Evolutionary conservation across 768 basidiomycete species (phyloP).

Genomic region (Crassisporium funariophilum): DNA sequence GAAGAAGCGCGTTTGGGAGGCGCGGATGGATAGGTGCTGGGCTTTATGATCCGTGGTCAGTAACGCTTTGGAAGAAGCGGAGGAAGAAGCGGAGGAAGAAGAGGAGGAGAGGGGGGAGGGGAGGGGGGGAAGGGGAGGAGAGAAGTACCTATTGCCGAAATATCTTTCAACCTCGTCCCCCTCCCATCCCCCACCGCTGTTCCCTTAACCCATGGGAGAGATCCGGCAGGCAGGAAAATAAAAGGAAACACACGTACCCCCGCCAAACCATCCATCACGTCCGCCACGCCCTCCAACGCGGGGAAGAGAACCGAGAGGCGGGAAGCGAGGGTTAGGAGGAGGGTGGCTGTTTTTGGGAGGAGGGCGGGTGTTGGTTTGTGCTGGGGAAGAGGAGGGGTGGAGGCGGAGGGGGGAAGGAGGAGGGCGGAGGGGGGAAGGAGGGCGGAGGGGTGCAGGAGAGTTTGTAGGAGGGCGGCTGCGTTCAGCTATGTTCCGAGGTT

Average conservation of each 20-base stretch:
- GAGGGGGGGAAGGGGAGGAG: too few relatives aligned
- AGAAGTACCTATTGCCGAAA: conserved; percentile 42
- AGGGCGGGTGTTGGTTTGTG: conserved; percentile 21
- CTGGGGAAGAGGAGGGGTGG: background rate
- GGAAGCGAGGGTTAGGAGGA: conserved; percentile 27
- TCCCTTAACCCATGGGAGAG: conserved; percentile 13
- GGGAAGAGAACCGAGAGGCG: conserved; percentile 17
- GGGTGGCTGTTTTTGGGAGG: conserved; percentile 26
- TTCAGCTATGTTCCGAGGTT: too few relatives aligned
- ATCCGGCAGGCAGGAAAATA: conserved; percentile 17
- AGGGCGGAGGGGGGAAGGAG: background rate
- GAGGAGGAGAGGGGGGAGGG: too few relatives aligned
- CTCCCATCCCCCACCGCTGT: background rate
- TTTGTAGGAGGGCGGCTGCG: conserved; percentile 38
- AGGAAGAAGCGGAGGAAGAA: too few relatives aligned
- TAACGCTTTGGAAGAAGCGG: background rate
- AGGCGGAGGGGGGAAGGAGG: too few relatives aligned
- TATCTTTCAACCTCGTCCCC: conserved; percentile 37
- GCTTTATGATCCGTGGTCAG: conserved; percentile 35
- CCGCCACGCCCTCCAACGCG: too few relatives aligned
- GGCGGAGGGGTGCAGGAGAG: conserved; percentile 4
- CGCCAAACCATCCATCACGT: too few relatives aligned
- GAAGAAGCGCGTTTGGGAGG: conserved; percentile 49
- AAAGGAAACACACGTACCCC: too few relatives aligned
- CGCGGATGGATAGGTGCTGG: conserved; percentile 62